A percentile compares a stretch with the other conserved stretches of the same genome.
Conservation (phyloP, 2,329 filamentous ascomycete genomes). For the Colletotrichum agaves region DNA sequence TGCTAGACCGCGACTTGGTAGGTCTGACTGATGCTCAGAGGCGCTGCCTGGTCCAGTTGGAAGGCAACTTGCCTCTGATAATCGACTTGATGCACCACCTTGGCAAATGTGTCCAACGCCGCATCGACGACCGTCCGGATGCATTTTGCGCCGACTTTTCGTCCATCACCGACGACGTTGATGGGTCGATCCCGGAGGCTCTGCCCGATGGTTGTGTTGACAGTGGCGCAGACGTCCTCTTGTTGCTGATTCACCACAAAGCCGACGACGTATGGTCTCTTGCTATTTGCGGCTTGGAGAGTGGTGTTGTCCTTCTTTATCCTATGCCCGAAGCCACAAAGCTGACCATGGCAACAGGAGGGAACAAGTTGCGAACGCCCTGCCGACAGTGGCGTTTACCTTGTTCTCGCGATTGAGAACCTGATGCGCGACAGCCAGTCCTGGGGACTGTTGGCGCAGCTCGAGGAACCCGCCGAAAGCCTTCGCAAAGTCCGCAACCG, state of each 20-base stretch:
- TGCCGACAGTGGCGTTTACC: not conserved
- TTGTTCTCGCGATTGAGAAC: not conserved
- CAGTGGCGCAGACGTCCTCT: not conserved
- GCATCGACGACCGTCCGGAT: not conserved
- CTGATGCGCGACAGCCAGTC: not conserved
- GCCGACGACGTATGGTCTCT: constrained; percentile 1
- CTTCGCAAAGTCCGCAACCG: not conserved
- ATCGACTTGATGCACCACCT: not conserved
- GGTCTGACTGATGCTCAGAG: not conserved
- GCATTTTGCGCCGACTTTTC: not conserved
- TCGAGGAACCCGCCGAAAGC: constrained; percentile 2
- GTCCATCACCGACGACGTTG: not conserved
- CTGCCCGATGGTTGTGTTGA: not conserved
- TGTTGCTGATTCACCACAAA: not conserved
- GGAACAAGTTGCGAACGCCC: not conserved
- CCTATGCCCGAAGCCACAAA: not conserved
- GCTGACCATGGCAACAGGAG: not conserved
- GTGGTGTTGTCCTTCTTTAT: not conserved
- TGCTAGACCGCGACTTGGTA: constrained; percentile 1
- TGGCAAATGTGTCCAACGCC: not conserved
- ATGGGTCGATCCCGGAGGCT: not conserved
- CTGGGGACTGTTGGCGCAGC: not conserved
- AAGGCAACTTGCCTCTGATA: not conserved
- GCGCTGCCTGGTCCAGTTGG: not conserved
- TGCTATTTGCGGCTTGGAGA: not conserved